phyloP scores from a whole-genome alignment of 2,329 filamentous ascomycete species.

The Pestalotiopsis sp. region DNA sequence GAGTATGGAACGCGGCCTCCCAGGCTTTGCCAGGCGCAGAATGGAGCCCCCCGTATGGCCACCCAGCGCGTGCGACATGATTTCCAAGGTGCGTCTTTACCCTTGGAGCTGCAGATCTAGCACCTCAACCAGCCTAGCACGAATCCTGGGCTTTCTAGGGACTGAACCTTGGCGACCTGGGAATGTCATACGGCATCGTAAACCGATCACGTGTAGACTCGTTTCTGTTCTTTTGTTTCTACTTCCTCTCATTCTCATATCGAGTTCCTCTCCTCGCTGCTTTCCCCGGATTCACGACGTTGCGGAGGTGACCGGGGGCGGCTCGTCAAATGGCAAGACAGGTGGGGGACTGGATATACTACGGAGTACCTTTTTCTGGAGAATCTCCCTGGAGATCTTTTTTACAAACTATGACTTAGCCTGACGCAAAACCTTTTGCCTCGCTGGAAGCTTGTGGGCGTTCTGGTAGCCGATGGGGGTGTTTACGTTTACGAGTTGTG shows the following conservation, averaged over 20 bases:
- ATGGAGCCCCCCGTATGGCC: not conserved
- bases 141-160: not conserved
- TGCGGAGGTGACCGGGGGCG: not conserved
- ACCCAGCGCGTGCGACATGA: not conserved
- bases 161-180: not conserved
- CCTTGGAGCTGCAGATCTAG: conserved; percentile 5
- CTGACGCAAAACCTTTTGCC: not conserved
- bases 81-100: not conserved
- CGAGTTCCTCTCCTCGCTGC: not conserved
- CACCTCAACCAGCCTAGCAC: not conserved
- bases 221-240: not conserved
- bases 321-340: not conserved
- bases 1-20: not conserved
- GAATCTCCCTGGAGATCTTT: not conserved
- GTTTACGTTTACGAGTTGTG: not conserved
- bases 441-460: not conserved
- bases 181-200: not conserved
- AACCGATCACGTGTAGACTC: not conserved
- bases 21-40: not conserved
- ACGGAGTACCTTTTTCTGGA: not conserved
- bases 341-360: not conserved
- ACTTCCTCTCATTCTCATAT: not conserved
- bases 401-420: conserved; percentile 1
- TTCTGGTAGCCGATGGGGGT: not conserved
- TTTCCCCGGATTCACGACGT: not conserved